Evolutionary conservation across 1,139 yeast species (phyloP), one percentile per base, ranked within the genome.

Genomic region (Hansenula sp.): DNA sequence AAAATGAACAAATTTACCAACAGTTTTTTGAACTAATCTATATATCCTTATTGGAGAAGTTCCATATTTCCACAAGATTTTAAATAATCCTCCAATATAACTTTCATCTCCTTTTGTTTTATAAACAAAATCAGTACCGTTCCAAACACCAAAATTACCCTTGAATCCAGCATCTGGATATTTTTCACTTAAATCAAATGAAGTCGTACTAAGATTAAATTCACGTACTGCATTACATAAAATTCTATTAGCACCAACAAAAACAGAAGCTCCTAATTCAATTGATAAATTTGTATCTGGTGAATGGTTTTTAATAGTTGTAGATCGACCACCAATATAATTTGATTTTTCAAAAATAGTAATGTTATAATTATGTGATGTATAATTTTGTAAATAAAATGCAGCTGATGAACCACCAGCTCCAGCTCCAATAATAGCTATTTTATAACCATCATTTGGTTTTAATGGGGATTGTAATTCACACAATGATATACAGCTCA

Each of bases 401-500:
- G 76, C 68, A 17, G 68, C 60, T 4, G 70, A 52, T 1, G 72
- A 49, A 1, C 77, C 76, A 9, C 71, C 75, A 3, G 77, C 67
- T 2, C 77, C 77, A 1, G 75, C 73, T 4, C 77, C 76, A 27
- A 68, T 59, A 28, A 69, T 62, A 1, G 73, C 75, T 8, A 69
- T 53, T 9, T 29, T 39, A n/a, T n/a, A n/a, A n/a, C n/a, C n/a
- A n/a, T n/a, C n/a, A n/a, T n/a, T n/a, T n/a, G n/a, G n/a, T n/a
- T n/a, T 24, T 13, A 24, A 24, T 24, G 26, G 26, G 8, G 26
- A 24, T 11, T 24, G 13, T 7, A 24, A 11, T 24, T 24, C 26
- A 4, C 6, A 21, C 9, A 7, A 6, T 21, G 24, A 21, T n/a
- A n/a, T n/a, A n/a, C n/a, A n/a, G n/a, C n/a, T n/a, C n/a, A n/a